A percentile compares a stretch with the other conserved stretches of the same genome.
These are phyloP conservation scores for Dioszegia aurantiaca DNA, from an alignment of 768 basidiomycete species.

Conservation along the genomic window DNA sequence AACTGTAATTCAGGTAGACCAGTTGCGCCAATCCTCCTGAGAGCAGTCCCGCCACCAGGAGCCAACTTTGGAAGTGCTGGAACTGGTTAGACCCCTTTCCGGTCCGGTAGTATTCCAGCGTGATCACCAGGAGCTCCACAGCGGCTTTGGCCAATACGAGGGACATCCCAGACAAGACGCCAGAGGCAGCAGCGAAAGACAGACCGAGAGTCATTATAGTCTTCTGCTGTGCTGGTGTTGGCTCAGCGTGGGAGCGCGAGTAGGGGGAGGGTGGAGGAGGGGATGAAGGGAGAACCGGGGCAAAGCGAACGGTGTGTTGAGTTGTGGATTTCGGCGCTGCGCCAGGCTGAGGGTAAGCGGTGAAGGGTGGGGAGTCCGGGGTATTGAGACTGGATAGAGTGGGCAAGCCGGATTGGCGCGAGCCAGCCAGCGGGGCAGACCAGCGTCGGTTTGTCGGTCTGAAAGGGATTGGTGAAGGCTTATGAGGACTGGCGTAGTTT, in stretches of 20 bases:
- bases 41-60: slow-evolving; percentile 68
- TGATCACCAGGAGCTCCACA: slow-evolving; percentile 79
- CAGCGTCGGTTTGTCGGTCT: slow-evolving; percentile 16
- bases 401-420: neutral
- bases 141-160: slow-evolving; percentile 90
- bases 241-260: slow-evolving; percentile 14
- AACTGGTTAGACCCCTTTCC: slow-evolving; percentile 51
- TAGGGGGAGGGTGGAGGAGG: neutral
- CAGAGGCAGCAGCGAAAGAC: slow-evolving; percentile 81
- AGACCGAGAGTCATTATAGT: slow-evolving; percentile 59
- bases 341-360: slow-evolving; percentile 5
- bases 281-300: neutral
- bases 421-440: slow-evolving; percentile 13
- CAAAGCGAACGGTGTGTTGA: slow-evolving; percentile 4
- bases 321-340: neutral
- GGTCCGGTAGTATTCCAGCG: slow-evolving; percentile 56
- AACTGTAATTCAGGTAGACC: slow-evolving; percentile 53
- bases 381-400: slow-evolving; percentile 2
- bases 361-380: neutral
- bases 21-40: slow-evolving; percentile 73
- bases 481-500: slow-evolving; percentile 38
- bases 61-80: slow-evolving; percentile 59
- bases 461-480: slow-evolving; percentile 38
- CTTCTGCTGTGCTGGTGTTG: slow-evolving; percentile 49
- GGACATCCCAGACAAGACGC: slow-evolving; percentile 87